Percentiles rank a stretch among this genome's conserved stretches.
Evolutionary conservation across 2,329 filamentous ascomycete genomes (phyloP).

Genomic region (Orbilia javanica): DNA sequence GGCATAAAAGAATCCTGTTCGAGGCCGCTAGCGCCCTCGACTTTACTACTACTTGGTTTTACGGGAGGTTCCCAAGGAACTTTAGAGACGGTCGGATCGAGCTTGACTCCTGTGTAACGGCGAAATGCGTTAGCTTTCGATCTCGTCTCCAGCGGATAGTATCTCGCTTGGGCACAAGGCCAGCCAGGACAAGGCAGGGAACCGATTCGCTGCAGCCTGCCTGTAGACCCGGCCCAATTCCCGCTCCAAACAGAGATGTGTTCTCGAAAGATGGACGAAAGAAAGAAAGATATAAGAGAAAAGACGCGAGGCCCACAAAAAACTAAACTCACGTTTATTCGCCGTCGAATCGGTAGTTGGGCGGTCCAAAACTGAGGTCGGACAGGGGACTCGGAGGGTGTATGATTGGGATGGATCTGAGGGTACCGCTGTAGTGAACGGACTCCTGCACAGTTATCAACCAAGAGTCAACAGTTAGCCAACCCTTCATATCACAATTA

Average conservation of each 20-base stretch:
- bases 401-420: conserved; percentile 25
- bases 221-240: conserved; percentile 10
- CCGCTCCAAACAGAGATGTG: not conserved
- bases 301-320: not conserved
- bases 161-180: conserved; percentile 23
- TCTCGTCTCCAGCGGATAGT: conserved; percentile 6
- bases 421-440: conserved; percentile 51
- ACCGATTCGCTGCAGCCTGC: conserved; percentile 37
- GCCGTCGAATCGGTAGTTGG: conserved; percentile 57
- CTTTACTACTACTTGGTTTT: conserved; percentile 44
- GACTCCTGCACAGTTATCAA: conserved; percentile 38
- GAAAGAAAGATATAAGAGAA: too few relatives aligned
- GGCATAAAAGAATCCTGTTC: conserved; percentile 75
- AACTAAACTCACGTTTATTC: conserved; percentile 52
- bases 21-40: conserved; percentile 60
- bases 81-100: conserved; percentile 57
- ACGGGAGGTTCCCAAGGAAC: conserved; percentile 49
- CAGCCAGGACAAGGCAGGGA: conserved; percentile 29
- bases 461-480: conserved; percentile 55
- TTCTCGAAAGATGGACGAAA: too few relatives aligned
- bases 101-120: conserved; percentile 56
- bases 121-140: conserved; percentile 31
- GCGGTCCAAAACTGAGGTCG: conserved; percentile 56
- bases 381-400: conserved; percentile 26
- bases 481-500: conserved; percentile 42